These are phyloP conservation scores for Trichoderma atrobrunneum DNA, from an alignment of 2,329 filamentous ascomycete genomes.

Conservation along the genomic window DNA sequence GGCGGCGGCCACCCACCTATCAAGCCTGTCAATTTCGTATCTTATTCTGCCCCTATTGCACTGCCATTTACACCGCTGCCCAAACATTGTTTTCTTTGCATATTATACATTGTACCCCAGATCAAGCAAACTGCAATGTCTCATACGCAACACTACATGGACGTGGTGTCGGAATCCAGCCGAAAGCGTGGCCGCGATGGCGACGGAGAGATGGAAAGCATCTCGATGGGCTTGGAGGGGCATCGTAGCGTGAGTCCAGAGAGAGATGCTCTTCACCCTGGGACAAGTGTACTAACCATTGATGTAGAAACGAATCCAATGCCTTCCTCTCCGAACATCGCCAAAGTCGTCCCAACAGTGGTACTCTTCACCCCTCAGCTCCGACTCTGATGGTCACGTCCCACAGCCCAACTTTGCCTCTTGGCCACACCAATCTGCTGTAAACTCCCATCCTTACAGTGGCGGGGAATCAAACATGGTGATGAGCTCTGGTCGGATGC, in stretches of 20 bases:
- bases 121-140: slow-evolving; percentile 34
- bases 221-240: slow-evolving; percentile 45
- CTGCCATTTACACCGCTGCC: background rate
- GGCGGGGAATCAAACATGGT: slow-evolving; percentile 53
- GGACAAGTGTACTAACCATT: slow-evolving; percentile 22
- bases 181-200: slow-evolving; percentile 49
- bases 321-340: slow-evolving; percentile 49
- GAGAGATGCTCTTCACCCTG: background rate
- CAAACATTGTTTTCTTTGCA: slow-evolving; percentile 6
- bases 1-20: slow-evolving; percentile 9
- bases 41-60: background rate
- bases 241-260: slow-evolving; percentile 46
- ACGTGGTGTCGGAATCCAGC: slow-evolving; percentile 33
- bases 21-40: background rate
- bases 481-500: slow-evolving; percentile 51
- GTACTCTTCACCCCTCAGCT: slow-evolving; percentile 35
- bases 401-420: slow-evolving; percentile 33
- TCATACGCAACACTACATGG: slow-evolving; percentile 34
- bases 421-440: slow-evolving; percentile 31
- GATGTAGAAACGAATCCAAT: slow-evolving; percentile 52
- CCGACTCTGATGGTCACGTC: slow-evolving; percentile 38
- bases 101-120: background rate
- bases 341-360: slow-evolving; percentile 35
- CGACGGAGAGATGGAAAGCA: slow-evolving; percentile 40
- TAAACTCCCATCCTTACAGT: slow-evolving; percentile 21